Evolutionary conservation across 345 rosid genomes (phyloP).

Genomic region (Salix brachista): DNA sequence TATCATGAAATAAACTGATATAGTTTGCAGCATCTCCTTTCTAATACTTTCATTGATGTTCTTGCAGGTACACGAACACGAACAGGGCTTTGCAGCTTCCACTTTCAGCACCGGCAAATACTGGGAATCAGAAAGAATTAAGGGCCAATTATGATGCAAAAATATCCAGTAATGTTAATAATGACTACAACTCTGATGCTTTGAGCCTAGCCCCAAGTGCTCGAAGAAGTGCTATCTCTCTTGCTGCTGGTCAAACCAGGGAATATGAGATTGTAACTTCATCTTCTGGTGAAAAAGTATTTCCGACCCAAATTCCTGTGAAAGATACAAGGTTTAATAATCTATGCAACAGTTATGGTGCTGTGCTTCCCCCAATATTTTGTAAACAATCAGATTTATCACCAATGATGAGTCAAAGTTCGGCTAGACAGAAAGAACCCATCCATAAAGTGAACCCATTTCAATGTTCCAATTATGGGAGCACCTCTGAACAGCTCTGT

Average conservation of each 20-base stretch:
- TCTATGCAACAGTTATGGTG: slow-evolving; percentile 34
- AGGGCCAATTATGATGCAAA: slow-evolving; percentile 28
- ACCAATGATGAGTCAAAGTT: slow-evolving; percentile 45
- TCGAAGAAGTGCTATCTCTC: slow-evolving; percentile 41
- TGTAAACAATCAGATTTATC: slow-evolving; percentile 39
- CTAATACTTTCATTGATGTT: slow-evolving; percentile 19
- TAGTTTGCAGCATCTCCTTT: background rate
- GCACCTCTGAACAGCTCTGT: slow-evolving; percentile 33
- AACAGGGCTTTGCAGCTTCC: slow-evolving; percentile 43
- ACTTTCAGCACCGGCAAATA: slow-evolving; percentile 31
- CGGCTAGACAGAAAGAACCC: slow-evolving; percentile 54
- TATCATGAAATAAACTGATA: background rate
- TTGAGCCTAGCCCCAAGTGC: slow-evolving; percentile 39
- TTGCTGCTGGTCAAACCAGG: slow-evolving; percentile 27
- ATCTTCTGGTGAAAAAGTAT: slow-evolving; percentile 38
- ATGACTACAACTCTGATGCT: slow-evolving; percentile 27
- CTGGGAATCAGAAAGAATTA: slow-evolving; percentile 26
- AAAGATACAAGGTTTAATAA: slow-evolving; percentile 34
- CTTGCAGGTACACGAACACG: slow-evolving; percentile 58
- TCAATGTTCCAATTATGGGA: slow-evolving; percentile 31
- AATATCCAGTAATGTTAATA: slow-evolving; percentile 17
- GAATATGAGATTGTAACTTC: slow-evolving; percentile 40
- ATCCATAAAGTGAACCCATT: slow-evolving; percentile 36
- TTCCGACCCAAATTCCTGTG: slow-evolving; percentile 46
- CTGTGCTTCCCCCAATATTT: slow-evolving; percentile 34